A percentile compares a stretch with the other conserved stretches of the same genome.
Evolutionary conservation across 1,139 yeast species (phyloP).

Genomic region (Pneumocystis carinii): DNA sequence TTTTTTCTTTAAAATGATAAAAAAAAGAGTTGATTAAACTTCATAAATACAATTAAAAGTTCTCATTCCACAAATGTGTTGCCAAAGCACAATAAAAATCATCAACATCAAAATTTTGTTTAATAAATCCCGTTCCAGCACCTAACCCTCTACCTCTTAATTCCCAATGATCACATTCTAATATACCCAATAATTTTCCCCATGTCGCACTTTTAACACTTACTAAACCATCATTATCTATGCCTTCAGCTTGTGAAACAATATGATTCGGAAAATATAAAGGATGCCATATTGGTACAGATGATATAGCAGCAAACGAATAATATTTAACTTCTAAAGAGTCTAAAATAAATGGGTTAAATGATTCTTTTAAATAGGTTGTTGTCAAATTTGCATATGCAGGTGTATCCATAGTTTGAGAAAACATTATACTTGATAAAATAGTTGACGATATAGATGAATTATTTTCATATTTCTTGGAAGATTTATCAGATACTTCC

Average conservation of each 20-base stretch:
- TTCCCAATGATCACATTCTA: slow-evolving; percentile 74
- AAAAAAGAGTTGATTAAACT: neutral
- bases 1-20: neutral
- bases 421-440: slow-evolving; percentile 13
- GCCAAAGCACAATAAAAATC: neutral
- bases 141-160: slow-evolving; percentile 20
- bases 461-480: slow-evolving; percentile 6
- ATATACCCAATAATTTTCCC: slow-evolving; percentile 71
- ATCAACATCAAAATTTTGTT: neutral
- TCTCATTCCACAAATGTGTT: neutral
- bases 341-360: slow-evolving; percentile 40
- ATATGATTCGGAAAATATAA: slow-evolving; percentile 11
- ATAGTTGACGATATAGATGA: slow-evolving; percentile 10
- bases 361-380: slow-evolving; percentile 30
- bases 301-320: slow-evolving; percentile 55
- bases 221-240: slow-evolving; percentile 74
- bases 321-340: slow-evolving; percentile 54
- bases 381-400: slow-evolving; percentile 36
- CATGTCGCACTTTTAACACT: slow-evolving; percentile 64
- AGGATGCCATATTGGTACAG: slow-evolving; percentile 12
- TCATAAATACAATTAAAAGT: neutral
- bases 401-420: slow-evolving; percentile 21
- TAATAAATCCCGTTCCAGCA: neutral
- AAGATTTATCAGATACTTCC: slow-evolving; percentile 3
- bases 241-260: slow-evolving; percentile 11